Percentiles rank a stretch among this genome's conserved stretches.
phyloP scores from a whole-genome alignment of 2,329 filamentous ascomycete genomes.

The Exophiala sideris region DNA sequence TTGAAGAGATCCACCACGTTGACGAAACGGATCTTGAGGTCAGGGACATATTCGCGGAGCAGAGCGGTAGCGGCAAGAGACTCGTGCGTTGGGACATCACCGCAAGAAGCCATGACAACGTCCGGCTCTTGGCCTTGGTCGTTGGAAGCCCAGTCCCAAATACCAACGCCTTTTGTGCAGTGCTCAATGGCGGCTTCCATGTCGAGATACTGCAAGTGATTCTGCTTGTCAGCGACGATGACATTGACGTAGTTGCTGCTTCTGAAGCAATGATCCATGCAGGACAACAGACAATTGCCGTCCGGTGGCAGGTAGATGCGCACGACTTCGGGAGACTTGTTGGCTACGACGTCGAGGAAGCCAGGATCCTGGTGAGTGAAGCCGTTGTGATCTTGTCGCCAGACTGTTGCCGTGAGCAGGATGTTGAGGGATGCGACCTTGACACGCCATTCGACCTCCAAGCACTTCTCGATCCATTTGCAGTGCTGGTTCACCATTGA shows the following conservation, averaged over 20 bases:
- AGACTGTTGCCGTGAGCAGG: constrained; percentile 72
- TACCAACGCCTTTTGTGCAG: constrained; percentile 74
- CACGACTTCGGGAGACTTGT: constrained; percentile 76
- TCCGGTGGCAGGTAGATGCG: constrained; percentile 79
- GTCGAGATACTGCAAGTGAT: constrained; percentile 70
- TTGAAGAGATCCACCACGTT: constrained; percentile 81
- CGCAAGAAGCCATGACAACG: constrained; percentile 71
- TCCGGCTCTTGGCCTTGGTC: constrained; percentile 67
- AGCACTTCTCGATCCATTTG: constrained; percentile 79
- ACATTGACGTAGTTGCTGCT: constrained; percentile 79
- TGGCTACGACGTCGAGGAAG: constrained; percentile 74
- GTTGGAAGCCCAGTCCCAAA: constrained; percentile 74
- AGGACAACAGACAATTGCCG: constrained; percentile 71
- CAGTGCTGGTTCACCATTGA: constrained; percentile 85
- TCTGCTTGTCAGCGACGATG: constrained; percentile 74
- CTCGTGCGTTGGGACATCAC: constrained; percentile 72
- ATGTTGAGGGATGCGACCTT: constrained; percentile 75
- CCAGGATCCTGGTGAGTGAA: constrained; percentile 80
- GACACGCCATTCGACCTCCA: constrained; percentile 74
- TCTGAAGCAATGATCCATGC: constrained; percentile 71
- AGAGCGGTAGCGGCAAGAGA: constrained; percentile 71
- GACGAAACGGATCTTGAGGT: constrained; percentile 73
- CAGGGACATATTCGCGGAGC: constrained; percentile 66
- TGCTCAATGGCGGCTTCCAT: constrained; percentile 71
- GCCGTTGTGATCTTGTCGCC: constrained; percentile 80